Evolutionary conservation across 1,139 yeast species (phyloP).

Genomic region (Candida tropicalis): DNA sequence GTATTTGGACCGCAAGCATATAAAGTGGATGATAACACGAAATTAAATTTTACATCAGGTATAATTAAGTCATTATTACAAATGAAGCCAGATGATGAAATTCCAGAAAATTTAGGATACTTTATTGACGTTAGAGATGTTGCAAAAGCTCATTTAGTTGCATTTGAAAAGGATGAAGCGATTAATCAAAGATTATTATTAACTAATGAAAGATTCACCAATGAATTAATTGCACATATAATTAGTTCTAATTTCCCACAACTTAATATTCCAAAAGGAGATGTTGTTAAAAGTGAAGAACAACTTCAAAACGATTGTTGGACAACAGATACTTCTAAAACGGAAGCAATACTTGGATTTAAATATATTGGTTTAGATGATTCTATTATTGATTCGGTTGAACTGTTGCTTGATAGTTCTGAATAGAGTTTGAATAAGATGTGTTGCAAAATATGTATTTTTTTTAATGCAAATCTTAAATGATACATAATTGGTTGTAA

Average conservation of each 20-base stretch:
- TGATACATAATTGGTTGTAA: too few species aligned
- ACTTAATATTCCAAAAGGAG: slow-evolving; percentile 15
- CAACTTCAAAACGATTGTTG: slow-evolving; percentile 4
- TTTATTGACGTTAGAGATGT: slow-evolving; percentile 57
- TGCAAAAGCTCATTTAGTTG: slow-evolving; percentile 52
- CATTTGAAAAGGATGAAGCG: slow-evolving; percentile 32
- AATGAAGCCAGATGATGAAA: slow-evolving; percentile 18
- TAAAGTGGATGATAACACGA: slow-evolving; percentile 26
- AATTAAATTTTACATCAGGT: slow-evolving; percentile 33
- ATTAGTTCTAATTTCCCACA: slow-evolving; percentile 24
- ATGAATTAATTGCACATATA: slow-evolving; percentile 25
- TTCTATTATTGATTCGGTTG: slow-evolving; percentile 39
- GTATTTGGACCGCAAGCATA: slow-evolving; percentile 49
- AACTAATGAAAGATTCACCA: slow-evolving; percentile 27
- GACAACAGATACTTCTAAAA: slow-evolving; percentile 27
- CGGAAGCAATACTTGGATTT: slow-evolving; percentile 33
- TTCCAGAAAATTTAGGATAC: slow-evolving; percentile 19
- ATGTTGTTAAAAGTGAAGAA: slow-evolving; percentile 8
- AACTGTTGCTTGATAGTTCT: slow-evolving; percentile 33
- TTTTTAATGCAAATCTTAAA: too few species aligned
- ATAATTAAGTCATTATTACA: slow-evolving; percentile 26
- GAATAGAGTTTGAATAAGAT: too few species aligned
- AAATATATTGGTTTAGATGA: slow-evolving; percentile 35
- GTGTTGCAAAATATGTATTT: too few species aligned
- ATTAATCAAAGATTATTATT: slow-evolving; percentile 31